Evolutionary conservation across 805 yeast genomes (phyloP).

Genomic region (Lachancea quebecensis): DNA sequence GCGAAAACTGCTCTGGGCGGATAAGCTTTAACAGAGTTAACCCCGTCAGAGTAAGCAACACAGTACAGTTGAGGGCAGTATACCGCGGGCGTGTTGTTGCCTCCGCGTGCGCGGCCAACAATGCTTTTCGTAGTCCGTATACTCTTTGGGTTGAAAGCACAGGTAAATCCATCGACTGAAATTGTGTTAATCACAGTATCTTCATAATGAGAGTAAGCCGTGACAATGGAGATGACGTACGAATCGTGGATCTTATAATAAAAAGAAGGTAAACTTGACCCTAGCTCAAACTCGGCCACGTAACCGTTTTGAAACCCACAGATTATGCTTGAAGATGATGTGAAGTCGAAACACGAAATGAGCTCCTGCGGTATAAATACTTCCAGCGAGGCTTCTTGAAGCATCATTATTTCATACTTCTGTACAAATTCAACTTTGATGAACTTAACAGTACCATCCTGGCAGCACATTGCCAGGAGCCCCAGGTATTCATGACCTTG

Average conservation of each 20-base stretch:
- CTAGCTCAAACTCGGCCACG: slow-evolving; percentile 48
- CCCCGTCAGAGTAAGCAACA: slow-evolving; percentile 38
- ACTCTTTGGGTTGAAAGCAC: slow-evolving; percentile 33
- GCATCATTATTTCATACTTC: slow-evolving; percentile 12
- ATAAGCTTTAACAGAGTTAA: slow-evolving; percentile 31
- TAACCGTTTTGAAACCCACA: slow-evolving; percentile 56
- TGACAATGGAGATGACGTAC: slow-evolving; percentile 31
- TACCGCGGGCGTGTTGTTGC: slow-evolving; percentile 23
- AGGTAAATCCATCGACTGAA: slow-evolving; percentile 39
- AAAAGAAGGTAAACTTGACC: slow-evolving; percentile 31
- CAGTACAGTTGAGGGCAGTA: slow-evolving; percentile 33
- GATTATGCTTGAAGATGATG: slow-evolving; percentile 38
- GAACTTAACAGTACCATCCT: slow-evolving; percentile 51
- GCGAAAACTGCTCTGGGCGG: slow-evolving; percentile 34
- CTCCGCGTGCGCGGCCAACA: slow-evolving; percentile 30
- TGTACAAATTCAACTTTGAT: slow-evolving; percentile 31
- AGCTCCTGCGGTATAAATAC: slow-evolving; percentile 22
- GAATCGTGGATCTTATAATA: slow-evolving; percentile 35
- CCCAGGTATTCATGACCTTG: slow-evolving; percentile 28
- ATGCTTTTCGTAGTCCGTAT: slow-evolving; percentile 26
- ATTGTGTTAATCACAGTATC: slow-evolving; percentile 30
- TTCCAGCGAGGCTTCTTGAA: slow-evolving; percentile 22
- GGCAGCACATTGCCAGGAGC: slow-evolving; percentile 44
- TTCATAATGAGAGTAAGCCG: slow-evolving; percentile 33
- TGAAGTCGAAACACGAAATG: slow-evolving; percentile 45